Evolutionary conservation across 2,329 filamentous ascomycete genomes (phyloP).

Genomic region (Pseudogymnoascus destructans): DNA sequence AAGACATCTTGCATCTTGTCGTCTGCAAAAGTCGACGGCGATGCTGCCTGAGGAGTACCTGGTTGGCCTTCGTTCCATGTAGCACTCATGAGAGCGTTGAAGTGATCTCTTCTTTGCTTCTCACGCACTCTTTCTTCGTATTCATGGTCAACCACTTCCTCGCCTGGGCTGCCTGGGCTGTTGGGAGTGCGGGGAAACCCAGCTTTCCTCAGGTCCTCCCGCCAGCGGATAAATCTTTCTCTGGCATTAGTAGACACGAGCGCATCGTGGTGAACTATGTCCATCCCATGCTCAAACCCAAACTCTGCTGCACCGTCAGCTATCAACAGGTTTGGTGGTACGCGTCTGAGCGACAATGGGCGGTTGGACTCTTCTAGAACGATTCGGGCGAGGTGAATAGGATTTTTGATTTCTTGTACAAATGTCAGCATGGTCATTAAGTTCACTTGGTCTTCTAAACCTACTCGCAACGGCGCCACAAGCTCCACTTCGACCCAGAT

Average conservation of each 20-base stretch:
- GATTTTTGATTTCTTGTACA: constrained; percentile 70
- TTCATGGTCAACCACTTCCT: constrained; percentile 17
- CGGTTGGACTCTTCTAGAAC: constrained; percentile 67
- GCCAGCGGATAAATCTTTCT: constrained; percentile 71
- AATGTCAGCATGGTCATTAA: constrained; percentile 15
- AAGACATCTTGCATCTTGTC: neutral
- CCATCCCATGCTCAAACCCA: constrained; percentile 64
- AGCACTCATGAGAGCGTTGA: constrained; percentile 40
- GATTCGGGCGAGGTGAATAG: constrained; percentile 72
- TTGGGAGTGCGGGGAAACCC: constrained; percentile 32
- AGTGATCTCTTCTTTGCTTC: constrained; percentile 33
- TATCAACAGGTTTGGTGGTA: constrained; percentile 85
- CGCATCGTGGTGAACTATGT: constrained; percentile 57
- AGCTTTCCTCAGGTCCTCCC: constrained; percentile 53
- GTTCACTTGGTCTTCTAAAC: constrained; percentile 28
- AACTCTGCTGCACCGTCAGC: constrained; percentile 79
- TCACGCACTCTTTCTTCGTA: constrained; percentile 22
- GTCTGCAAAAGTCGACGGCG: constrained; percentile 12
- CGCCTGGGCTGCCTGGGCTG: constrained; percentile 18
- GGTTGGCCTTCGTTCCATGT: constrained; percentile 53
- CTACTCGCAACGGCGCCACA: constrained; percentile 81
- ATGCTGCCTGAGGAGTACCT: constrained; percentile 35
- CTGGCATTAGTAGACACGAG: constrained; percentile 69
- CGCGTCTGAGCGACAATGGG: constrained; percentile 69
- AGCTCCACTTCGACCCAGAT: constrained; percentile 80